Conservation (phyloP, 441 rosid species). For the Raphanus hybrid region DNA sequence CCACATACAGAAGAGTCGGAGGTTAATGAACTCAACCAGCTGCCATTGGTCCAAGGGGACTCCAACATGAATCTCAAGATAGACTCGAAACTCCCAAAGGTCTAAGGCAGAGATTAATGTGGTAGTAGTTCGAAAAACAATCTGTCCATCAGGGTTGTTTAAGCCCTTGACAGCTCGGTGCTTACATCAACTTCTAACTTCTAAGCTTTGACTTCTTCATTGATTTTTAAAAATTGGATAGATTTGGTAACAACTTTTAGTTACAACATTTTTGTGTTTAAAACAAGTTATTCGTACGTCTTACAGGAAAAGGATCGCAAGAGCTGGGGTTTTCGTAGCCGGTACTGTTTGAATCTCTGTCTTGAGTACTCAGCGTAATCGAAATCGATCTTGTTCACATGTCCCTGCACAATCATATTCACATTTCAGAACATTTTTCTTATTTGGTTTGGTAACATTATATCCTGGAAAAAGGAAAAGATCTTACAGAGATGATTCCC, state of each 20-base stretch:
- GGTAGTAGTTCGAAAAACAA: too few species aligned
- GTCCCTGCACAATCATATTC: conserved; percentile 48
- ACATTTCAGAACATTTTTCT: not conserved
- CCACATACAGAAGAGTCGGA: too few species aligned
- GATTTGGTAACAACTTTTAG: not conserved
- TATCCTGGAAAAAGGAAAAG: not conserved
- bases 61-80: too few species aligned
- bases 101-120: too few species aligned
- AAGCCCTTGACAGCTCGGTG: too few species aligned
- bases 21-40: too few species aligned
- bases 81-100: too few species aligned
- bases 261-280: conserved; percentile 4
- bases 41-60: too few species aligned
- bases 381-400: conserved; percentile 71
- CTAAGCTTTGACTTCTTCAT: too few species aligned
- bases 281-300: not conserved
- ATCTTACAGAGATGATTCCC: conserved; percentile 90
- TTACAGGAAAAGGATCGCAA: not conserved
- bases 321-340: conserved; percentile 60
- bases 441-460: not conserved
- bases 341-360: conserved; percentile 77
- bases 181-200: too few species aligned
- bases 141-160: too few species aligned
- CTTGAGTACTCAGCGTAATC: conserved; percentile 75
- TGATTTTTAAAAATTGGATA: not conserved